Evolutionary conservation across 1,284 basidiomycete species (phyloP), one percentile per base, ranked within the genome.

Genomic region (Cryptococcus floricola): DNA sequence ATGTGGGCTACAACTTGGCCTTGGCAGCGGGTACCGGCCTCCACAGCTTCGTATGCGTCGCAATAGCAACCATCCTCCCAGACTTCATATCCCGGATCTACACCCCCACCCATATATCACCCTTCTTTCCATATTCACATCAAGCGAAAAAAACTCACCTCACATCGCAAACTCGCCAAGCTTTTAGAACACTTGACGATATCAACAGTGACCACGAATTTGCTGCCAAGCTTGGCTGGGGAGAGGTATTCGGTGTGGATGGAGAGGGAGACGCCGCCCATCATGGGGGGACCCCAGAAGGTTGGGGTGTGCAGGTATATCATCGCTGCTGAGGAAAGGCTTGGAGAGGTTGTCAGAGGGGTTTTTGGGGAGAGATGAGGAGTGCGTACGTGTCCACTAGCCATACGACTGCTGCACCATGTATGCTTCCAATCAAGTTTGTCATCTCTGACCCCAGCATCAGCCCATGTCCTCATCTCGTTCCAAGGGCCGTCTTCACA

Each of bases 281-380:
- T 44, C 64, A 71, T 68, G 2, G 71, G 73, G 39, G 59, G 57
- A 28, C 67, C 70, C 73, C 73, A 75, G 57, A 72, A 75, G 12
- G 52, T 64, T 2, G 66, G 63, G 9, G 70, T 69, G n/a, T 56
- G 53, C 5, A 71, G 53, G 1, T 53, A 50, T 37, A 67, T 50
- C 9, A 70, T 39, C 2, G 63, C 54, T 16, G 62, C 68, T 0
- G 64, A 65, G 4, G 68, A 65, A 39, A 65, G 66, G 8, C 66
- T 68, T 19, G 10, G 16, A 13, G 37, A 39, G 14, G 6, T 28
- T 42, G 25, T 31, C 18, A 9, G 27, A 52, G 47, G 2, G 48
- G 56, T 10, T 16, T 6, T 14, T 13, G 31, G 48, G 13, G 38
- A 34, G 6, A 9, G 2, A 28, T 4, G 2, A 50, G 25, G 28